These are phyloP conservation scores for Geotrichum candidum DNA, from an alignment of 1,139 yeast genomes.

Conservation along the genomic window DNA sequence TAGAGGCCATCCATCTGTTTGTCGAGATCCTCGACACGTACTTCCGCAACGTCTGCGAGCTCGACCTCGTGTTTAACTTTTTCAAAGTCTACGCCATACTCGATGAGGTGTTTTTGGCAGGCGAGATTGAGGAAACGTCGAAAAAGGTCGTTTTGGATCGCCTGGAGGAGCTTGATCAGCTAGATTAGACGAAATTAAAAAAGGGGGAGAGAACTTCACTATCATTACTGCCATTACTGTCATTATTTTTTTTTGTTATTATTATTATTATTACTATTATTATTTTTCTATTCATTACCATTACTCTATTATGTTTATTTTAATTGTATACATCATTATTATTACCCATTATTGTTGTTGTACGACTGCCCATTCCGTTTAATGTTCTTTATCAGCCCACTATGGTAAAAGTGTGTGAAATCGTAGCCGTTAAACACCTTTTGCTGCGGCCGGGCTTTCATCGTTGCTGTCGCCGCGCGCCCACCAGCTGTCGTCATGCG, in stretches of 20 bases:
- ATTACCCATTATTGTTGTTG: not conserved
- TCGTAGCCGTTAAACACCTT: too few relatives aligned
- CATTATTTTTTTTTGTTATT: too few relatives aligned
- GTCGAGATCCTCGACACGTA: conserved; percentile 85
- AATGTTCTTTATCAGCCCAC: too few relatives aligned
- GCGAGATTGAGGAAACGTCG: conserved; percentile 80
- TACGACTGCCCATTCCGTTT: too few relatives aligned
- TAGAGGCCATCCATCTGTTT: conserved; percentile 80
- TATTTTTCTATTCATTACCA: not conserved
- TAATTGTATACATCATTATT: not conserved
- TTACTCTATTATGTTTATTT: too few relatives aligned
- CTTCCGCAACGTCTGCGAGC: conserved; percentile 88
- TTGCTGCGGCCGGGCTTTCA: too few relatives aligned
- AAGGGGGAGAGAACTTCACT: not conserved
- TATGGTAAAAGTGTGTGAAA: too few relatives aligned
- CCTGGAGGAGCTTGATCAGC: conserved; percentile 38
- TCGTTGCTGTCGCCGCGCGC: not conserved
- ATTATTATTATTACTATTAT: too few relatives aligned
- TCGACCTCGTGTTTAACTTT: conserved; percentile 90
- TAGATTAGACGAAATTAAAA: conserved; percentile 19
- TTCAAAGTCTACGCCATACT: conserved; percentile 84
- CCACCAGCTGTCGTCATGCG: conserved; percentile 24
- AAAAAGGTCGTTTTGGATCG: conserved; percentile 69
- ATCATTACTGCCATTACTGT: too few relatives aligned
- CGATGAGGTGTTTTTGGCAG: conserved; percentile 79